Evolutionary conservation across 208 protist species (phyloP).

Genomic region (Angomonas deanei): DNA sequence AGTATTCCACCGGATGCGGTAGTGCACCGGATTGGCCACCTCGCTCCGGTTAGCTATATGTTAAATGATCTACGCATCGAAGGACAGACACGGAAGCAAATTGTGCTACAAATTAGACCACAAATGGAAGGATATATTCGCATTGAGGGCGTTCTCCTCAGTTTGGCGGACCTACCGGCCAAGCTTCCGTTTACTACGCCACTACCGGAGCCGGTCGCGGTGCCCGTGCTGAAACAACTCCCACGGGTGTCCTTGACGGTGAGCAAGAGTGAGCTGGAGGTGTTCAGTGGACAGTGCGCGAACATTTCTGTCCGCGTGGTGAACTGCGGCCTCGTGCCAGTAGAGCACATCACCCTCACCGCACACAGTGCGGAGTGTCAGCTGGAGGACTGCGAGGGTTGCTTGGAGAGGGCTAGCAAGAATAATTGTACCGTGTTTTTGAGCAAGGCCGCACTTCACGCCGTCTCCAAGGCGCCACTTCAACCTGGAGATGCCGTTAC

Average conservation of each 20-base stretch:
- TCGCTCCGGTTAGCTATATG: slow-evolving; percentile 59
- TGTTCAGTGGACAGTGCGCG: slow-evolving; percentile 75
- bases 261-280: slow-evolving; percentile 61
- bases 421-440: slow-evolving; percentile 41
- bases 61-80: slow-evolving; percentile 46
- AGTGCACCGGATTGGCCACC: slow-evolving; percentile 8
- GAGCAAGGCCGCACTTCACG: slow-evolving; percentile 43
- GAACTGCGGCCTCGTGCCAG: slow-evolving; percentile 65
- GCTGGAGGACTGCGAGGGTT: slow-evolving; percentile 77
- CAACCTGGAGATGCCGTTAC: slow-evolving; percentile 54
- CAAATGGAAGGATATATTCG: slow-evolving; percentile 48
- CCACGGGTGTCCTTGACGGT: slow-evolving; percentile 73
- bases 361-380: slow-evolving; percentile 79
- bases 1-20: neutral
- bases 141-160: slow-evolving; percentile 59
- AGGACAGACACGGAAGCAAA: slow-evolving; percentile 29
- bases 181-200: slow-evolving; percentile 34
- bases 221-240: slow-evolving; percentile 74
- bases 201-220: slow-evolving; percentile 31
- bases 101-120: slow-evolving; percentile 68
- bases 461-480: slow-evolving; percentile 28
- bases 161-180: slow-evolving; percentile 18
- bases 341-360: slow-evolving; percentile 58
- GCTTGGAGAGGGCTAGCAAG: slow-evolving; percentile 54
- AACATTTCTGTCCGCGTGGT: slow-evolving; percentile 61